Conservation (phyloP, 2,329 filamentous ascomycete genomes). For the Penicillium sp. region DNA sequence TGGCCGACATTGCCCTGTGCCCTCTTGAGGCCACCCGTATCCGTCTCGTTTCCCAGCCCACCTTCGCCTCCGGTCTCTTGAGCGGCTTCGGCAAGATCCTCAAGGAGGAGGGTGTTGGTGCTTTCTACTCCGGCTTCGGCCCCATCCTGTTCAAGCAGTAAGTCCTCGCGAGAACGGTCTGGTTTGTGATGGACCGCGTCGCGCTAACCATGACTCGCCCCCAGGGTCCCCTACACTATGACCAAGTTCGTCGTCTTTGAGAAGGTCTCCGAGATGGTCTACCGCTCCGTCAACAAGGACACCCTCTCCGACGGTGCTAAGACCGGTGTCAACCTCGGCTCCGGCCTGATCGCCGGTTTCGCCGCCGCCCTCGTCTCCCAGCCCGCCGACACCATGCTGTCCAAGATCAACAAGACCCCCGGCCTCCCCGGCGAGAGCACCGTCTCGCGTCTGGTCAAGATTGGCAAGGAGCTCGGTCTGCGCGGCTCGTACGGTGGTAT, state of each 20-base stretch:
- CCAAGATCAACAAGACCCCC: slow-evolving; percentile 95
- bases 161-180: slow-evolving; percentile 33
- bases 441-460: slow-evolving; percentile 77
- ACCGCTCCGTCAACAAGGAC: slow-evolving; percentile 67
- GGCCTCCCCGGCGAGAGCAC: slow-evolving; percentile 83
- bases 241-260: slow-evolving; percentile 93
- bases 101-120: slow-evolving; percentile 76
- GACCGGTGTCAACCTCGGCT: slow-evolving; percentile 79
- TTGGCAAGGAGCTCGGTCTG: slow-evolving; percentile 78
- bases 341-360: slow-evolving; percentile 82
- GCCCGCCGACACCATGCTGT: slow-evolving; percentile 89
- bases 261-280: slow-evolving; percentile 76
- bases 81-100: slow-evolving; percentile 79
- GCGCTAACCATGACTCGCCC: slow-evolving; percentile 5
- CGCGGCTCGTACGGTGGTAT: slow-evolving; percentile 77
- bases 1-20: slow-evolving; percentile 69
- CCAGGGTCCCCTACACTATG: slow-evolving; percentile 86
- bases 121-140: slow-evolving; percentile 89
- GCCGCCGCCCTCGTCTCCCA: slow-evolving; percentile 83
- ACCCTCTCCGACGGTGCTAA: slow-evolving; percentile 65
- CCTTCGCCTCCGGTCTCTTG: slow-evolving; percentile 75
- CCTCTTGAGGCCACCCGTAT: slow-evolving; percentile 91
- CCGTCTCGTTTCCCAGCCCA: slow-evolving; percentile 84
- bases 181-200: not conserved
- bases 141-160: slow-evolving; percentile 82